Conservation (phyloP, 176 grass and related monocot genomes). For the Themeda triandra region DNA sequence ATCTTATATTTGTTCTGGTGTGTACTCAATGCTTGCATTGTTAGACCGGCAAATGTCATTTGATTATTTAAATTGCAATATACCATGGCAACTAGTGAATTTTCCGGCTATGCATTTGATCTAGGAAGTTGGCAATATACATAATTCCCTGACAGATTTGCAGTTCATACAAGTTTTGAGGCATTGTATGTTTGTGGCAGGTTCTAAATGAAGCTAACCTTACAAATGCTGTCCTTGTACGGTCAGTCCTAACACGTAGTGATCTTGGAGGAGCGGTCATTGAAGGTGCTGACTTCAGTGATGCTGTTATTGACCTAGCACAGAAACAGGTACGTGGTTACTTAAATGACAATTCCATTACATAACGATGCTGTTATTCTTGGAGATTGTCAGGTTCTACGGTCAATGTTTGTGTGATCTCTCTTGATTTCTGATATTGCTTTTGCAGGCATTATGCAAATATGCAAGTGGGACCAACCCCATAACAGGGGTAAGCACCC, state of each 20-base stretch:
- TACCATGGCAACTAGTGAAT: not conserved
- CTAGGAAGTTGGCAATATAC: conserved; percentile 14
- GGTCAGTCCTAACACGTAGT: conserved; percentile 87
- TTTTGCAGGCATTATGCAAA: conserved; percentile 79
- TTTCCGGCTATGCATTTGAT: conserved; percentile 19
- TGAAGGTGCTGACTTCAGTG: conserved; percentile 94
- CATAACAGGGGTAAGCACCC: conserved; percentile 74
- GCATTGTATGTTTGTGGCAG: conserved; percentile 35
- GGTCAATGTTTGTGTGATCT: not conserved
- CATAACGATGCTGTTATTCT: not conserved
- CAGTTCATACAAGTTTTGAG: conserved; percentile 25
- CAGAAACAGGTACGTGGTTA: conserved; percentile 71
- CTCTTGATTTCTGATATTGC: not conserved
- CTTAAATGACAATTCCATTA: not conserved
- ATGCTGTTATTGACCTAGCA: conserved; percentile 87
- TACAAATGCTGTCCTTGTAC: conserved; percentile 83
- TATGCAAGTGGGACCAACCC: conserved; percentile 91
- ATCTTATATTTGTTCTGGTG: conserved; percentile 2
- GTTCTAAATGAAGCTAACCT: conserved; percentile 98
- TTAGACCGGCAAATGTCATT: not conserved
- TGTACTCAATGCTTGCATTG: not conserved
- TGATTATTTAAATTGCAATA: not conserved
- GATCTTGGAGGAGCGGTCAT: conserved; percentile 90
- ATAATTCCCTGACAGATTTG: not conserved
- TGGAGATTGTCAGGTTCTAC: not conserved